Percentiles rank a stretch among this genome's conserved stretches.
Conservation (phyloP, 148 eudicot genomes). For the Tetragonia tetragonoides region DNA sequence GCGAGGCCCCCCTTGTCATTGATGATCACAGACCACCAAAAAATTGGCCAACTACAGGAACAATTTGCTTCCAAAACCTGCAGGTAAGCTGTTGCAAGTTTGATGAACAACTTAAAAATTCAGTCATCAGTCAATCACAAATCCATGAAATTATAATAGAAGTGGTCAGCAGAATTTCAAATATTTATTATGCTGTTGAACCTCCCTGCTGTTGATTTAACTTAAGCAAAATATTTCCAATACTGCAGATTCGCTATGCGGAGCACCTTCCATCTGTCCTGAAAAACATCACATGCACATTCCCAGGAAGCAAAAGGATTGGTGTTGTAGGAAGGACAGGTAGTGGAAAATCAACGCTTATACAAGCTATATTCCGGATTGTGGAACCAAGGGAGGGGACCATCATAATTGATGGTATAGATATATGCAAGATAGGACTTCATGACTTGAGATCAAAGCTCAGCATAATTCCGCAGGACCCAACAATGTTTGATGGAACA, state of each 20-base stretch:
- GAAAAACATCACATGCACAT: conserved; percentile 82
- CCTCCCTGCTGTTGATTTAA: not conserved
- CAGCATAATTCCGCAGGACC: conserved; percentile 96
- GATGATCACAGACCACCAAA: conserved; percentile 63
- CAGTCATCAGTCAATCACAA: no score
- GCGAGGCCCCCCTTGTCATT: conserved; percentile 76
- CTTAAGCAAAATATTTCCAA: not conserved
- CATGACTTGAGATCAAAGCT: conserved; percentile 92
- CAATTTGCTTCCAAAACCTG: conserved; percentile 67
- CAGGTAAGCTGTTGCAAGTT: conserved; percentile 45
- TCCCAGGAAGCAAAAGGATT: conserved; percentile 84
- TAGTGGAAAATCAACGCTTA: conserved; percentile 94
- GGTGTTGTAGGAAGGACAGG: conserved; percentile 99
- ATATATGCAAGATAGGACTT: conserved; percentile 79
- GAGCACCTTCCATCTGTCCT: conserved; percentile 91
- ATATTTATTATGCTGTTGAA: no score
- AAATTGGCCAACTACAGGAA: conserved; percentile 84
- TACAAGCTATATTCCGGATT: conserved; percentile 85
- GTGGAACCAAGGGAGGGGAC: conserved; percentile 80
- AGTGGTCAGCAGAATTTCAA: not conserved
- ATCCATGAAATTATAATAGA: not conserved
- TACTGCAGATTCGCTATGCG: conserved; percentile 81
- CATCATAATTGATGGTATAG: conserved; percentile 74
- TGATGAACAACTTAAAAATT: no score
- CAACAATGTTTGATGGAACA: conserved; percentile 95